Evolutionary conservation across 768 basidiomycete species (phyloP), one percentile per base, ranked within the genome.

Genomic region (Albatrellus ellisii): DNA sequence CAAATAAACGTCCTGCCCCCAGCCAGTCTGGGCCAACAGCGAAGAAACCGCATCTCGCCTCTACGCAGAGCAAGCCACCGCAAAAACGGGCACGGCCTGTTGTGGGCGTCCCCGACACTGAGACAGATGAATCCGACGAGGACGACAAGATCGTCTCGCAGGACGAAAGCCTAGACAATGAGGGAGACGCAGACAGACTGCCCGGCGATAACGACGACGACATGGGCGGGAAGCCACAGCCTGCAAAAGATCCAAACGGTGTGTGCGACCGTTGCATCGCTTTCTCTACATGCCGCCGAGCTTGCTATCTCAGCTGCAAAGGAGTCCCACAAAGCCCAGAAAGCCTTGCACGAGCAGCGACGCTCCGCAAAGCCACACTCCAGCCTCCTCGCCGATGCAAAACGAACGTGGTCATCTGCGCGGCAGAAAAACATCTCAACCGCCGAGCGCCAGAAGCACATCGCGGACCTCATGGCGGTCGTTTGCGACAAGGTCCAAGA

Each of bases 401-500:
- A 91, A 58, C 67, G 68, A 10, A 65, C 83, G 8, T 91, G 88
- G 88, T 70, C 77, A 2, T 67, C 76, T 12, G 81, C 81, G 1
- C 74, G 77, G 42, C 73, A 82, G 59, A 82, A 80, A 60, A 74
- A 75, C 36, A 69, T 90, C 28, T 61, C 76, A 0, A 62, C 77
- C 17, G 59, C 73, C 20, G 82, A 92, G 52, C 75, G 90, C 18
- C 75, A 79, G 49, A 75, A 77, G 51, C 77, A 88, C 37, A 65
- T 94, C 44, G 64, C 69, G 35, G 72, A 75, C 21, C 69, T 97
- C 7, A 86, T 89, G 75, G 62, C 66, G 24, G 68, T 80, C 34
- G 76, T 90, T 17, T 74, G 81, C 17, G 89, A 88, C 4, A 77
- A 78, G 50, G 77, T 94, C 33, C 78, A 79, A 46, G 89, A 91